Percentiles rank a stretch among this genome's conserved stretches.
Conservation (phyloP, 2,329 filamentous ascomycete genomes). For the Septoria linicola region DNA sequence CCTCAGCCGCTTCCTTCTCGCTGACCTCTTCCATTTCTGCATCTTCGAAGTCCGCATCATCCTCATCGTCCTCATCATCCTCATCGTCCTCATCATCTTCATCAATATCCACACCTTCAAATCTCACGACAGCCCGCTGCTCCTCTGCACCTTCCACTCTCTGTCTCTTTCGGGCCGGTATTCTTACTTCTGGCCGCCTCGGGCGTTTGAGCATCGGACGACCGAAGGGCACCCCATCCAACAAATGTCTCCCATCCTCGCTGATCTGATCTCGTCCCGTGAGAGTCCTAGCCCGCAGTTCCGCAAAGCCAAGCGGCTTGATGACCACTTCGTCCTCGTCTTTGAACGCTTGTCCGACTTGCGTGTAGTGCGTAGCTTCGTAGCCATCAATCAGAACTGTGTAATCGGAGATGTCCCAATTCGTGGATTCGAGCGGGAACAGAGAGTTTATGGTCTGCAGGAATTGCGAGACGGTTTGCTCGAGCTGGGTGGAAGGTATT, state of each 20-base stretch:
- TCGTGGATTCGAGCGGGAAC: constrained; percentile 73
- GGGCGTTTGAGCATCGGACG: constrained; percentile 63
- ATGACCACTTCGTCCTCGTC: constrained; percentile 84
- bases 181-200: constrained; percentile 39
- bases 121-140: constrained; percentile 29
- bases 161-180: constrained; percentile 34
- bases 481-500: constrained; percentile 45
- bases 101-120: constrained; percentile 36
- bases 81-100: constrained; percentile 41
- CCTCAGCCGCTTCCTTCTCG: constrained; percentile 20
- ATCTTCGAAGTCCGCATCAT: constrained; percentile 25
- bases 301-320: constrained; percentile 71
- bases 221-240: constrained; percentile 85
- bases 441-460: constrained; percentile 76
- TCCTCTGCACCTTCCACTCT: constrained; percentile 44
- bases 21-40: constrained; percentile 23
- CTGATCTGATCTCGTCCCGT: constrained; percentile 81
- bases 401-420: constrained; percentile 91
- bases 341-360: constrained; percentile 67
- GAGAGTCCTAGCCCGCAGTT: constrained; percentile 69
- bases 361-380: constrained; percentile 84
- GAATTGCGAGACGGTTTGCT: constrained; percentile 67
- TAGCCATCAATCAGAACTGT: constrained; percentile 74
- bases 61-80: constrained; percentile 27
- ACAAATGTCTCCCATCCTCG: constrained; percentile 71